phyloP scores from a whole-genome alignment of 768 basidiomycete species.

The Multifurca ochricompacta region DNA sequence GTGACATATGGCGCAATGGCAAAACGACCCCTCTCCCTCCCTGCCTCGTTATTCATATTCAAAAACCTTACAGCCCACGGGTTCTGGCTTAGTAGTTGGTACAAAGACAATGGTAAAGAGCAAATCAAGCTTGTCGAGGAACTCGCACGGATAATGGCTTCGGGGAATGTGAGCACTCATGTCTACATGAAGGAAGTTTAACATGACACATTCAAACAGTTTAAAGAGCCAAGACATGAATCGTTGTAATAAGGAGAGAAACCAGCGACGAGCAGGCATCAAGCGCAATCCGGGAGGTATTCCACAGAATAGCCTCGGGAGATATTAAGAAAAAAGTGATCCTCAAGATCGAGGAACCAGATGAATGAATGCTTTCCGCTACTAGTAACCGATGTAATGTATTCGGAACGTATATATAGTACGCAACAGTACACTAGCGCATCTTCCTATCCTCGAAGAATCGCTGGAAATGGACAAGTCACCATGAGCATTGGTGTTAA shows the following conservation, averaged over 20 bases:
- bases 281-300: slow-evolving; percentile 28
- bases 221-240: slow-evolving; percentile 64
- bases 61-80: slow-evolving; percentile 70
- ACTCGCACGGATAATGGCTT: slow-evolving; percentile 12
- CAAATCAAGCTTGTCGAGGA: slow-evolving; percentile 28
- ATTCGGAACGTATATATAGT: slow-evolving; percentile 13
- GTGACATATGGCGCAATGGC: slow-evolving; percentile 92
- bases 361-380: slow-evolving; percentile 13
- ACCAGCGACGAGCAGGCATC: slow-evolving; percentile 34
- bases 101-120: slow-evolving; percentile 37
- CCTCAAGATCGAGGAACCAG: slow-evolving; percentile 31
- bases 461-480: slow-evolving; percentile 34
- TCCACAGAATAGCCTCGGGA: slow-evolving; percentile 32
- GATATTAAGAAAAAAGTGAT: slow-evolving; percentile 44
- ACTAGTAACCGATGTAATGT: slow-evolving; percentile 5
- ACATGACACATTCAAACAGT: slow-evolving; percentile 31
- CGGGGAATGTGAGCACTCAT: slow-evolving; percentile 9
- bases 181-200: neutral
- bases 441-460: slow-evolving; percentile 86
- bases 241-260: slow-evolving; percentile 43
- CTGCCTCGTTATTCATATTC: slow-evolving; percentile 79
- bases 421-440: slow-evolving; percentile 36
- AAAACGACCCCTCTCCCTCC: slow-evolving; percentile 67
- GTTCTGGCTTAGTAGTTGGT: slow-evolving; percentile 77
- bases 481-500: neutral